Conservation (phyloP, 1,139 yeast genomes). For the Yamadazyma aaseri region DNA sequence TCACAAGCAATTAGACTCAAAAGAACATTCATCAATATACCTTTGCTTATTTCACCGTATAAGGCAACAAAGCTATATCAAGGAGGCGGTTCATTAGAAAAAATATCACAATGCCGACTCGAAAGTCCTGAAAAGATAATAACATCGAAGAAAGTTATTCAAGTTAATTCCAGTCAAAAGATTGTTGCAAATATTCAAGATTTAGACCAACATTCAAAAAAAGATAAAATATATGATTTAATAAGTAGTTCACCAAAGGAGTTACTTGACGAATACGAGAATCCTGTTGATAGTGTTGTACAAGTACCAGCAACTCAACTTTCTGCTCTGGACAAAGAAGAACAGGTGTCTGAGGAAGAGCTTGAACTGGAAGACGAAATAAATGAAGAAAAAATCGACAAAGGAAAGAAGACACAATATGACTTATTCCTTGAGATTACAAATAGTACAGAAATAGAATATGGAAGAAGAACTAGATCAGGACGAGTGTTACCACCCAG, state of each 20-base stretch:
- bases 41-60: not conserved
- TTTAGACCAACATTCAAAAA: too few relatives aligned
- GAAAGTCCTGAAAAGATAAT: slow-evolving; percentile 4
- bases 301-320: slow-evolving; percentile 4
- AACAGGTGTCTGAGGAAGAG: too few relatives aligned
- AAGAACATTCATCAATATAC: slow-evolving; percentile 3
- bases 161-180: slow-evolving; percentile 1
- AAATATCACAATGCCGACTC: slow-evolving; percentile 13
- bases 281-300: not conserved
- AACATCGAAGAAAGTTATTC: not conserved
- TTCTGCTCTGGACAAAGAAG: too few relatives aligned
- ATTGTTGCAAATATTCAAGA: not conserved
- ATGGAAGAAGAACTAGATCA: slow-evolving; percentile 2
- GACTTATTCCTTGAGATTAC: too few relatives aligned
- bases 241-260: not conserved
- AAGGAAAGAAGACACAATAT: too few relatives aligned
- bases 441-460: too few relatives aligned
- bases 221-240: not conserved
- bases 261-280: not conserved
- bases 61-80: not conserved
- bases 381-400: too few relatives aligned
- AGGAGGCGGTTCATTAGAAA: slow-evolving; percentile 2
- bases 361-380: too few relatives aligned
- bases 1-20: slow-evolving; percentile 6
- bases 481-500: not conserved